Percentiles rank a stretch among this genome's conserved stretches.
Evolutionary conservation across 73 alveolate genomes (phyloP).

Genomic region (Blepharisma japonicum): DNA sequence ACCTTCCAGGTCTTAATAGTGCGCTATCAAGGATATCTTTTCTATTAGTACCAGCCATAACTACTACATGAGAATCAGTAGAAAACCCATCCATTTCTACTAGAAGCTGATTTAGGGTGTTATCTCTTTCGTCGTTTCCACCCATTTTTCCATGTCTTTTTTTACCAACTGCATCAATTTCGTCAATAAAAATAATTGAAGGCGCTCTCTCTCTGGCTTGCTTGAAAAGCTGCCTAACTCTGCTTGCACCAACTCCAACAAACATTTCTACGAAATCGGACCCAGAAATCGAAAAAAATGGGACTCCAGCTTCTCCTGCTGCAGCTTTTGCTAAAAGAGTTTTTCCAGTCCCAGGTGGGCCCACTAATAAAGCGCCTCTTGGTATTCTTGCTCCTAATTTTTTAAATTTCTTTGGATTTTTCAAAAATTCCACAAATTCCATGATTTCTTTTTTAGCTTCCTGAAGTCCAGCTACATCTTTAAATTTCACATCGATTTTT

Average conservation of each 20-base stretch:
- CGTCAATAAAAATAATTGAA: slow-evolving; percentile 94
- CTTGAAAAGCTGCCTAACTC: slow-evolving; percentile 71
- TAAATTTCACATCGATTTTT: slow-evolving; percentile 42
- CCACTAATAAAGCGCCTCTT: slow-evolving; percentile 82
- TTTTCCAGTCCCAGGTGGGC: slow-evolving; percentile 99
- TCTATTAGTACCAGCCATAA: slow-evolving; percentile 94
- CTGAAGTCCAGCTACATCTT: slow-evolving; percentile 91
- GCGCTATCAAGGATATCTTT: slow-evolving; percentile 74
- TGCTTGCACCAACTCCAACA: slow-evolving; percentile 75
- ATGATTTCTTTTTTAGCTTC: slow-evolving; percentile 89
- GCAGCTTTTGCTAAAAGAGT: slow-evolving; percentile 94
- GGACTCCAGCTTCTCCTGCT: slow-evolving; percentile 87
- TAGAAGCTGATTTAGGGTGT: slow-evolving; percentile 89
- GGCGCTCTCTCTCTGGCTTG: slow-evolving; percentile 80
- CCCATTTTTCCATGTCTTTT: slow-evolving; percentile 41
- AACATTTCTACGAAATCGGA: slow-evolving; percentile 85
- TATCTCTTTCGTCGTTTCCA: slow-evolving; percentile 85
- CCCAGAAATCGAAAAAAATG: slow-evolving; percentile 95
- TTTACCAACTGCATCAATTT: slow-evolving; percentile 87
- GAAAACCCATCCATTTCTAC: slow-evolving; percentile 96
- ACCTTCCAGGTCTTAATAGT: slow-evolving; percentile 71
- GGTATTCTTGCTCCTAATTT: slow-evolving; percentile 86
- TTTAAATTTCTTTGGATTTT: slow-evolving; percentile 78
- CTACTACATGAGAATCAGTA: slow-evolving; percentile 89
- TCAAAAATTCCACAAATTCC: slow-evolving; percentile 93